Percentiles rank a stretch among this genome's conserved stretches.
Evolutionary conservation across 441 rosid genomes (phyloP).

Genomic region (Bruguiera hainesii): DNA sequence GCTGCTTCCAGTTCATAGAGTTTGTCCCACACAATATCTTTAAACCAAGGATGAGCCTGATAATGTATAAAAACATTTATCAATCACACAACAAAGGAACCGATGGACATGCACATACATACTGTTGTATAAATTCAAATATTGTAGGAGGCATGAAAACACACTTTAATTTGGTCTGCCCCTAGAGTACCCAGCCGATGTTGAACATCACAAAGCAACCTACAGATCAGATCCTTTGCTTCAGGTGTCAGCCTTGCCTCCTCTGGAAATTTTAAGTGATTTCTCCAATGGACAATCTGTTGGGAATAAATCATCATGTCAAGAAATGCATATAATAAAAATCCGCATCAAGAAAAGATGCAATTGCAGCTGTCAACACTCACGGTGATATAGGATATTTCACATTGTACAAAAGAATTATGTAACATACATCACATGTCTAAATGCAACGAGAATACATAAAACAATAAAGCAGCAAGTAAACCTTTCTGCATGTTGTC

Average conservation of each 20-base stretch:
- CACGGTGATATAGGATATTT: not conserved
- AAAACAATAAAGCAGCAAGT: slow-evolving; percentile 1
- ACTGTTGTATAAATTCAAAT: not conserved
- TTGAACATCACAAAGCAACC: slow-evolving; percentile 88
- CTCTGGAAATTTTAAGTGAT: slow-evolving; percentile 78
- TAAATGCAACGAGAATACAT: not conserved
- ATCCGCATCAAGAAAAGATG: not conserved
- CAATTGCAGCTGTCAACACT: too few relatives aligned
- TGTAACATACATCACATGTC: not conserved
- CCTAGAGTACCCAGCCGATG: slow-evolving; percentile 83
- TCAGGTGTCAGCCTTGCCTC: slow-evolving; percentile 78
- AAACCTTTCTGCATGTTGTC: slow-evolving; percentile 94
- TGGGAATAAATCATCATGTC: slow-evolving; percentile 18
- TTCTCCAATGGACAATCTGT: slow-evolving; percentile 92
- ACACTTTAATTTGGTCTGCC: slow-evolving; percentile 76
- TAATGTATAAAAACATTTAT: slow-evolving; percentile 19
- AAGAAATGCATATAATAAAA: not conserved
- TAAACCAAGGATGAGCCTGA: slow-evolving; percentile 97
- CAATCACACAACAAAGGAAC: slow-evolving; percentile 6
- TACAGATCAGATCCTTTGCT: slow-evolving; percentile 79
- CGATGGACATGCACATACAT: not conserved
- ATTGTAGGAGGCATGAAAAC: slow-evolving; percentile 8
- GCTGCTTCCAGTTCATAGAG: slow-evolving; percentile 93
- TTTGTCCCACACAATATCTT: slow-evolving; percentile 69
- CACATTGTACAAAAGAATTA: not conserved